Evolutionary conservation across 1,284 basidiomycete species (phyloP), one percentile per base, ranked within the genome.

Genomic region (Xanthoconium separans): DNA sequence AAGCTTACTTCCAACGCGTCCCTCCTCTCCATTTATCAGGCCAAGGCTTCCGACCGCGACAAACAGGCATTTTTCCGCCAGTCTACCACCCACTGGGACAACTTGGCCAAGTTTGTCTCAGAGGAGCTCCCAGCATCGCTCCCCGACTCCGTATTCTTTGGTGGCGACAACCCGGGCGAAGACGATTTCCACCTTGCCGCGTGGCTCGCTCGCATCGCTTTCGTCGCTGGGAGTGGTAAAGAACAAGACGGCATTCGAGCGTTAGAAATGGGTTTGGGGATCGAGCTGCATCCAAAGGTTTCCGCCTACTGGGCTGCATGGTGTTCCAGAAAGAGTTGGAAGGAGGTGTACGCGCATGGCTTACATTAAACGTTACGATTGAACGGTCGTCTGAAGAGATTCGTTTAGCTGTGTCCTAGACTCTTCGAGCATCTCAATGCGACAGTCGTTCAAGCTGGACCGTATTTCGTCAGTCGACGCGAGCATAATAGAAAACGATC

Each of bases 361-460:
- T 70, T 82, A 49, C 80, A 83, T 69, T 83, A 61, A 24, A 44
- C 34, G 22, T 29, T 55, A 59, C n/a, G 43, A 44, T 43, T 53
- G 59, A 55, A 61, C 50, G 20, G 53, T 54, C 15, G 50, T 58
- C 15, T 53, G 51, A 9, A 47, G 40, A 44, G 65, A 63, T 51
- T 54, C 60, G 50, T 70, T 59, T 36, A 78, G 57, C 41, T 77
- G 75, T 13, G 75, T 76, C 39, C 71, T 73, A 11, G 83, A 82
- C 13, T 77, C 74, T 57, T 84, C 79, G 34, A 79, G 69, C 80
- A 85, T 84, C 66, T 84, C 85, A 57, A 80, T 61, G 30, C 78
- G 76, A 60, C 82, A 86, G 50, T 84, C 84, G 47, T 80, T 73
- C 63, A 88, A 70, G 50, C 85, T 87, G 44, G 4, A 49, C 6